phyloP scores from a whole-genome alignment of 768 basidiomycete genomes.

The Kwoniella dejecticola region DNA sequence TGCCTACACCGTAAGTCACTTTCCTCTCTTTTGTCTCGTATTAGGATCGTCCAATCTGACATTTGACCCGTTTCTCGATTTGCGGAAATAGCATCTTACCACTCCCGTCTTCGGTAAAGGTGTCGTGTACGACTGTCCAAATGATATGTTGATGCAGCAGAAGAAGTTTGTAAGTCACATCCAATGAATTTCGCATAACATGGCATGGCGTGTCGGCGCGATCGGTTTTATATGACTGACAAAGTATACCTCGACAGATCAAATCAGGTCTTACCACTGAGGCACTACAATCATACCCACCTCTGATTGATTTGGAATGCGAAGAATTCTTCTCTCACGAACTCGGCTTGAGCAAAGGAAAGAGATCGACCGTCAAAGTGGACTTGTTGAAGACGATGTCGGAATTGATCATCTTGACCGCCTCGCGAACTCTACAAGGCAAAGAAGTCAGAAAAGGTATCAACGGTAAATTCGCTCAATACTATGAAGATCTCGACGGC shows the following conservation, averaged over 20 bases:
- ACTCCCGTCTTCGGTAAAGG: slow-evolving; percentile 96
- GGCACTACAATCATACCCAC: slow-evolving; percentile 80
- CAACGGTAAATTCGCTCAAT: slow-evolving; percentile 79
- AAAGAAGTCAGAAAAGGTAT: slow-evolving; percentile 77
- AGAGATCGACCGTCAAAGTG: slow-evolving; percentile 54
- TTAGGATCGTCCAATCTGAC: too few relatives aligned
- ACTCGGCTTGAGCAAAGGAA: slow-evolving; percentile 61
- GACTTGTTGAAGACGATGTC: slow-evolving; percentile 71
- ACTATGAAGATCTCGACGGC: slow-evolving; percentile 86
- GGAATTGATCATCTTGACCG: slow-evolving; percentile 93
- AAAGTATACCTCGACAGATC: slow-evolving; percentile 60
- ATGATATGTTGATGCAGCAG: slow-evolving; percentile 96
- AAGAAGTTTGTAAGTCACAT: slow-evolving; percentile 82
- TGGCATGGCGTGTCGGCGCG: too few relatives aligned
- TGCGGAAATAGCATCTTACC: slow-evolving; percentile 73
- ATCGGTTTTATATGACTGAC: too few relatives aligned
- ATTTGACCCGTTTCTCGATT: too few relatives aligned
- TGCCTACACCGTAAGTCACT: slow-evolving; percentile 68
- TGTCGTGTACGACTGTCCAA: slow-evolving; percentile 96
- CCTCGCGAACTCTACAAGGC: slow-evolving; percentile 89
- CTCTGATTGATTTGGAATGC: slow-evolving; percentile 69
- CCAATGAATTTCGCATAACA: too few relatives aligned
- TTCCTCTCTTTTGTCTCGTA: too few relatives aligned
- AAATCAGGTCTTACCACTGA: slow-evolving; percentile 93
- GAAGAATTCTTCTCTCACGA: slow-evolving; percentile 72